Base-by-base conservation (phyloP, 2,329 filamentous ascomycete genomes). In the Trichoderma sp. region DNA sequence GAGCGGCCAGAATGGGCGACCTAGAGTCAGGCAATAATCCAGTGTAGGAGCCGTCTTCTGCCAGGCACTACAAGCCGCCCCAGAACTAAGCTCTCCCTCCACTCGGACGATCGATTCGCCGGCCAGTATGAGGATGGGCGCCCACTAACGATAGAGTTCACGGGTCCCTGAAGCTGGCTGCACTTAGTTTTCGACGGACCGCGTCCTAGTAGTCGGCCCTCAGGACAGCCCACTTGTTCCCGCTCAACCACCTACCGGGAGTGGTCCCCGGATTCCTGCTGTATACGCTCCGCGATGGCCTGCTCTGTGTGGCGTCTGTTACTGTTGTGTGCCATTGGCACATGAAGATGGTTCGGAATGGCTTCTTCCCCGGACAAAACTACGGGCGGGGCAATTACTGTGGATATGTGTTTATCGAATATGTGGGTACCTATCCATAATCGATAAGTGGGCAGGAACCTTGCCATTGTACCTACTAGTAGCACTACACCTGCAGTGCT, bases 131-230 rank as follows among this genome's bases (percentile, higher is more conserved):
- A 28, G 28, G 39, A 43, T n/a, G 43, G 59, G 32, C 21, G 21
- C 59, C n/a, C 59, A 26, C 59, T 64, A 65, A 34, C 26, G 34
- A 65, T 65, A 56, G 61, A 56, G 61, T 65, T 55, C 61, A 52
- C 61, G 61, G 51, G 63, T 66, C 63, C 54, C 63, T 58, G 59
- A 43, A 26, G 43, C 43, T 26, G 59, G n/a, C 28, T 51, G 39
- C 52, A 30, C 43, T 58, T 66, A 58, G 54, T 28, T 49, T 37
- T 34, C 8, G 63, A 51, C 52, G 52, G 30, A 43, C 28, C 26
- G n/a, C 46, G 34, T n/a, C 21, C 11, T 58, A n/a, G n/a, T n/a
- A n/a, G n/a, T n/a, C n/a, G n/a, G n/a, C n/a, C n/a, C n/a, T n/a
- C n/a, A n/a, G n/a, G 46, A 32, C 46, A 52, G 46, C 5, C 26